phyloP scores from a whole-genome alignment of 1,284 basidiomycete species.

The Apiotrichum montevideense region DNA sequence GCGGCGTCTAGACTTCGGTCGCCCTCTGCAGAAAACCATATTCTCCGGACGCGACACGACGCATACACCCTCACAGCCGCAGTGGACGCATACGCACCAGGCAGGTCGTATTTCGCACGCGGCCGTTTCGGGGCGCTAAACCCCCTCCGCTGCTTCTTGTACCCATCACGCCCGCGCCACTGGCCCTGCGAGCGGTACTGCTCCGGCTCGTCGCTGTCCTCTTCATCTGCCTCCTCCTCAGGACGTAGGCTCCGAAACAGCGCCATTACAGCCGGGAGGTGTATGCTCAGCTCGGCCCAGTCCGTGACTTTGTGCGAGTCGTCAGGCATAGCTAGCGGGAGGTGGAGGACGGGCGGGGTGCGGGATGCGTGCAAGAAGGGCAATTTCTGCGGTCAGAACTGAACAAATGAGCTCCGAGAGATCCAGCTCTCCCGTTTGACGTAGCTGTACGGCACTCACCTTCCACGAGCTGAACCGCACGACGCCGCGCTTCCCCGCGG shows the following conservation, averaged over 20 bases:
- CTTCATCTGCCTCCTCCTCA: neutral
- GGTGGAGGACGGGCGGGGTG: slow-evolving; percentile 58
- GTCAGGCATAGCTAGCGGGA: slow-evolving; percentile 64
- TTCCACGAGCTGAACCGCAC: slow-evolving; percentile 74
- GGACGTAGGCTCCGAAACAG: slow-evolving; percentile 50
- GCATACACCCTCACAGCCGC: slow-evolving; percentile 71
- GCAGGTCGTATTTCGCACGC: slow-evolving; percentile 38
- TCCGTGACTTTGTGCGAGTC: slow-evolving; percentile 57
- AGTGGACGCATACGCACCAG: slow-evolving; percentile 60
- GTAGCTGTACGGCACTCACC: slow-evolving; percentile 49
- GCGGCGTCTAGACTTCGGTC: neutral
- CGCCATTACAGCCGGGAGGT: slow-evolving; percentile 58
- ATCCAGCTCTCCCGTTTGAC: neutral
- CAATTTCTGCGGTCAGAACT: slow-evolving; percentile 51
- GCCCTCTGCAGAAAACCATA: slow-evolving; percentile 57
- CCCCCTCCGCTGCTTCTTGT: neutral
- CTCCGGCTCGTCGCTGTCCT: neutral
- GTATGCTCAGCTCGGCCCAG: slow-evolving; percentile 63
- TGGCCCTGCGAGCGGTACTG: neutral
- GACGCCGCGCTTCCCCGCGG: slow-evolving; percentile 55
- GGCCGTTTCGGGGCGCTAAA: neutral
- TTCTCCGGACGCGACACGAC: slow-evolving; percentile 66
- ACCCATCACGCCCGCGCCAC: slow-evolving; percentile 10
- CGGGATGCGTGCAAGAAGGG: slow-evolving; percentile 52
- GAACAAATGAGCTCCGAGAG: neutral